Conservation (phyloP, 1,139 yeast genomes). For the Nadsonia commutata region DNA sequence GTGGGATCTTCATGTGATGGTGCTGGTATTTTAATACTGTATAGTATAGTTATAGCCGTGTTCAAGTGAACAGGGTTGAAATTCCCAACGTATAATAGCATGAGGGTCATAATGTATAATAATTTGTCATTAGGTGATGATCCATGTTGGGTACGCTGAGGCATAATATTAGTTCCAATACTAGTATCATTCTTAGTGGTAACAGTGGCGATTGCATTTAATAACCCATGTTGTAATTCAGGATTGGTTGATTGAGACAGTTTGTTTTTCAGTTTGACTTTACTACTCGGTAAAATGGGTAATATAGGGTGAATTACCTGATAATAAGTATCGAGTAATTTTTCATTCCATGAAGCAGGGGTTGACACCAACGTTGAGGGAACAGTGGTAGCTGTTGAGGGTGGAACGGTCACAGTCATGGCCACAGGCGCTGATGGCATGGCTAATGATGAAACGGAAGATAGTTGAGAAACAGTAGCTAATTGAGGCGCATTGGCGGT, state of each 20-base stretch:
- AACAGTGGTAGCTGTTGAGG: conserved; percentile 2
- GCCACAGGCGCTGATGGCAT: neutral
- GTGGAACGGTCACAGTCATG: neutral
- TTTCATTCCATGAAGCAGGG: conserved; percentile 20
- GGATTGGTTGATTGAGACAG: too few relatives aligned
- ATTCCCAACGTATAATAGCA: neutral
- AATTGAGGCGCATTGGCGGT: too few relatives aligned
- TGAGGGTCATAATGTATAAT: neutral
- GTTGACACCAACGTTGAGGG: conserved; percentile 4
- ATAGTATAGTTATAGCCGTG: neutral
- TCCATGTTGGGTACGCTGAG: too few relatives aligned
- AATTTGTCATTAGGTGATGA: too few relatives aligned
- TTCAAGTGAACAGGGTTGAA: neutral
- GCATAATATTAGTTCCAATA: too few relatives aligned
- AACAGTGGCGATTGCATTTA: too few relatives aligned
- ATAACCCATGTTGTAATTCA: too few relatives aligned
- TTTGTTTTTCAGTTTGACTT: too few relatives aligned
- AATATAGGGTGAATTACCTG: conserved; percentile 26
- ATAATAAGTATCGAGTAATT: conserved; percentile 24
- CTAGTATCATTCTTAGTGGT: too few relatives aligned
- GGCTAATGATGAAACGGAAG: conserved; percentile 2
- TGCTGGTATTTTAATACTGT: too few relatives aligned
- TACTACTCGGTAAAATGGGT: conserved; percentile 22
- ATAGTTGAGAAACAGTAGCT: too few relatives aligned
- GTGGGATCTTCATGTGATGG: too few relatives aligned